Conservation (phyloP, 1,139 yeast genomes). For the Williopsis jadinii region DNA sequence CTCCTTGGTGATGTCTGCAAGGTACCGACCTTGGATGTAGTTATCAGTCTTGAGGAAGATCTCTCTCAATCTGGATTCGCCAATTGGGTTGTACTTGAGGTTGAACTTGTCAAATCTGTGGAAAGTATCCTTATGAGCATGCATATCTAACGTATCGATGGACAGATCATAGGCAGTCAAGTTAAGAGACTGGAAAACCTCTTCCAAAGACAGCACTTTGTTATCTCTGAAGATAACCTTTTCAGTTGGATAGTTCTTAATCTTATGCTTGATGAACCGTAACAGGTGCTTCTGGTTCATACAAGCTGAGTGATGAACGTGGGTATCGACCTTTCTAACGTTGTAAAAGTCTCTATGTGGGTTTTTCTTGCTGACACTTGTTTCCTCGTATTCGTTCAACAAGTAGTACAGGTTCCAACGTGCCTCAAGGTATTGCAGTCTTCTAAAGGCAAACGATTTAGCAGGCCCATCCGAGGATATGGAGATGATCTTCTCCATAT, state of each 20-base stretch:
- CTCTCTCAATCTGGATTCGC: constrained; percentile 94
- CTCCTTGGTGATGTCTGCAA: constrained; percentile 90
- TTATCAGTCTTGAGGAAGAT: constrained; percentile 94
- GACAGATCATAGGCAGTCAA: constrained; percentile 91
- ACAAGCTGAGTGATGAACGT: constrained; percentile 98
- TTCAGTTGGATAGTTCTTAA: constrained; percentile 74
- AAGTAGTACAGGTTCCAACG: constrained; percentile 90
- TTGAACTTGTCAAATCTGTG: constrained; percentile 97
- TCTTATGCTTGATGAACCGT: constrained; percentile 89
- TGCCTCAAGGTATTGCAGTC: constrained; percentile 90
- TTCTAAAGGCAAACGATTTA: constrained; percentile 92
- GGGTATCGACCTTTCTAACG: constrained; percentile 97
- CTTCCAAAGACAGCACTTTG: constrained; percentile 72
- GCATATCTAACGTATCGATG: constrained; percentile 97
- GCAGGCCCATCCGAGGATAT: constrained; percentile 93
- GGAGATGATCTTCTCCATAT: constrained; percentile 61
- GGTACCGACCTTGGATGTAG: constrained; percentile 76
- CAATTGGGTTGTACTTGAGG: constrained; percentile 94
- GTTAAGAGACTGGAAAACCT: constrained; percentile 86
- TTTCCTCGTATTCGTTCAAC: constrained; percentile 89
- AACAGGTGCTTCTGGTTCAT: constrained; percentile 97
- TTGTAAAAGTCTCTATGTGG: constrained; percentile 98
- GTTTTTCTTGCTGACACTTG: constrained; percentile 71
- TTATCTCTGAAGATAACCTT: constrained; percentile 93
- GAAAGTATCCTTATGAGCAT: constrained; percentile 96